These are phyloP conservation scores for Exophiala sideris DNA, from an alignment of 2,329 filamentous ascomycete genomes.

Conservation along the genomic window DNA sequence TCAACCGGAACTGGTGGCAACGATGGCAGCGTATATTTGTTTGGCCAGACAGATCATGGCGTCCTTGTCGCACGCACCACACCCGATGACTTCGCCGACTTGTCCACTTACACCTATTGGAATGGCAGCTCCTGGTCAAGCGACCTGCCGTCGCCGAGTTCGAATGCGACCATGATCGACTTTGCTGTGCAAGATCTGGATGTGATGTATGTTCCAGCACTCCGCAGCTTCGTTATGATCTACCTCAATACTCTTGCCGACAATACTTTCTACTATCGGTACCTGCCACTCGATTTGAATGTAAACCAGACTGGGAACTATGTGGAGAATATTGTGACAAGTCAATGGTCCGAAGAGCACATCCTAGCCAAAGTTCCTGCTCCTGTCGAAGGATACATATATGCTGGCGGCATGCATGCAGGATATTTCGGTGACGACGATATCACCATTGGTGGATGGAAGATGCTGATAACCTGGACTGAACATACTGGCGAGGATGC, in stretches of 20 bases:
- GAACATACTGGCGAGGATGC: conserved; percentile 32
- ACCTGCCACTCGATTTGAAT: conserved; percentile 28
- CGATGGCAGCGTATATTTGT: conserved; percentile 33
- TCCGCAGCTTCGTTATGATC: conserved; percentile 33
- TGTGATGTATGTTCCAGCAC: conserved; percentile 33
- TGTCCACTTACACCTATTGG: conserved; percentile 31
- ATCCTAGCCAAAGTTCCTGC: conserved; percentile 29
- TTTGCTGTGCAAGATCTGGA: conserved; percentile 32
- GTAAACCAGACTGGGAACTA: conserved; percentile 26
- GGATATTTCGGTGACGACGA: conserved; percentile 34
- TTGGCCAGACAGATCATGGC: conserved; percentile 30
- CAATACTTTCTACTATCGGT: conserved; percentile 35
- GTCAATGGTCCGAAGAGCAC: conserved; percentile 31
- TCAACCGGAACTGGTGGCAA: conserved; percentile 29
- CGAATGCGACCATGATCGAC: conserved; percentile 29
- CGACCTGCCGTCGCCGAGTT: conserved; percentile 23
- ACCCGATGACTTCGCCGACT: conserved; percentile 22
- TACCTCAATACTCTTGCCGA: conserved; percentile 33
- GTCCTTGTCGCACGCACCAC: conserved; percentile 29
- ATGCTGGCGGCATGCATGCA: conserved; percentile 31
- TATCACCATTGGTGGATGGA: conserved; percentile 32
- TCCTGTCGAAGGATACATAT: conserved; percentile 30
- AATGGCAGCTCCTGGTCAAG: conserved; percentile 28
- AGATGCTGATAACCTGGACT: conserved; percentile 34
- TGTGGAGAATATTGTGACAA: conserved; percentile 30